Evolutionary conservation across 108 stramenopile genomes (phyloP), one percentile per base, ranked within the genome.

Genomic region (Cyclotella choctawhatcheeana): DNA sequence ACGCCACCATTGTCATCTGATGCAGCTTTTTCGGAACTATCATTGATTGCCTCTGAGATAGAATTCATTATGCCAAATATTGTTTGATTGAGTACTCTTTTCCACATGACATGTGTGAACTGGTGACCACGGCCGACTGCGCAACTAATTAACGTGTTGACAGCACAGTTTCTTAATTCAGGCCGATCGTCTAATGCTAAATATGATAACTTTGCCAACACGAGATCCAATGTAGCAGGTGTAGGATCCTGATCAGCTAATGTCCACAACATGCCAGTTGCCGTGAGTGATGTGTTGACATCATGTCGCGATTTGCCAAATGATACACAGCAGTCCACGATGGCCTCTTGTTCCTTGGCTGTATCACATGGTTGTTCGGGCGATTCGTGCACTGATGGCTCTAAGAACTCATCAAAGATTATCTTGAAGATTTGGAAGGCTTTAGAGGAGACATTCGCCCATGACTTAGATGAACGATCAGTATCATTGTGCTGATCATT

Each of bases 61-160:
- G 69, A 51, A 27, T 50, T 76, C 68, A 81, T 68, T 18, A 81
- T 73, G 13, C 62, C 85, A 13, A 79, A 84, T 45, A 95, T 82
- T 27, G 87, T 92, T 22, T 91, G 74, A 55, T 79, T 82, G 13
- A 97, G 72, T 59, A 85, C 93, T 35, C 75, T 85, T 68, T 89
- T 48, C 96, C 96, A 97, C 64, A 93, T 90, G 17, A 67, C 54
- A 37, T 86, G 64, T 4, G 89, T 75, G 47, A 96, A 91, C 1
- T 64, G 70, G 61, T 80, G 59, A 8, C 96, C 96, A 26, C 92
- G 81, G 0, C 96, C 94, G 58, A 94, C 93, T 55, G 94, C 89
- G 48, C 92, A 94, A 21, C 94, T 94, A 60, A 97, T 94, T 21
- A 97, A 69, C 8, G 96, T 97, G 64, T 97, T 97, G 25, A 97